phyloP scores from a whole-genome alignment of 1,139 yeast genomes.

The Taiozyma sp. region DNA sequence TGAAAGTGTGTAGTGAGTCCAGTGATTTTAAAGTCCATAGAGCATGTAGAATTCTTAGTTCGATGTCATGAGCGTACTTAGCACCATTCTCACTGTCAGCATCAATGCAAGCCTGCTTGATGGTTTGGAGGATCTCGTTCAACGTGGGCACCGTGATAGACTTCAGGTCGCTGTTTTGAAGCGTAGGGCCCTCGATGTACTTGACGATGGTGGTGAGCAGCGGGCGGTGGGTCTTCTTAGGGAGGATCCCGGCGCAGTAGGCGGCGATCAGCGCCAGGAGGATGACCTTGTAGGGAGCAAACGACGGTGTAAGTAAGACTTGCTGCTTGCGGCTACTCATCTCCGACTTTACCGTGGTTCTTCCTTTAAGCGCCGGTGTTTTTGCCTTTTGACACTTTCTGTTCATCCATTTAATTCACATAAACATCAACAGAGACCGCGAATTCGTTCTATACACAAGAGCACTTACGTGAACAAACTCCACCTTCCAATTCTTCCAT shows the following conservation, averaged over 20 bases:
- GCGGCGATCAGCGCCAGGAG: conserved; percentile 32
- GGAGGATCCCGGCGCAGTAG: conserved; percentile 32
- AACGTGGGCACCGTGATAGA: conserved; percentile 19
- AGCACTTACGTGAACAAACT: too few species aligned
- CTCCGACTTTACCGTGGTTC: not conserved
- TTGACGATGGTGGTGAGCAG: conserved; percentile 31
- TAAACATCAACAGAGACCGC: not conserved
- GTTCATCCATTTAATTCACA: not conserved
- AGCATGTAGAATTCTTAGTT: conserved; percentile 21
- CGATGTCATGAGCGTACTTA: conserved; percentile 23
- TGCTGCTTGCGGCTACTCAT: not conserved
- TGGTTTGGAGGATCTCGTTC: conserved; percentile 12
- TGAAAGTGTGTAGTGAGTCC: conserved; percentile 27
- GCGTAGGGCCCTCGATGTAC: conserved; percentile 27
- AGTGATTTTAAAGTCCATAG: conserved; percentile 24
- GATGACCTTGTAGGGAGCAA: conserved; percentile 34
- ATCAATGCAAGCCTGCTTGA: conserved; percentile 14
- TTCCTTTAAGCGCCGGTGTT: not conserved
- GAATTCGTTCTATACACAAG: not conserved
- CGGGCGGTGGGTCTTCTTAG: conserved; percentile 30
- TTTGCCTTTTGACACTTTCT: not conserved
- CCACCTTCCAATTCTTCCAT: too few species aligned
- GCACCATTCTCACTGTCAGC: conserved; percentile 18
- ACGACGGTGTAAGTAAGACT: conserved; percentile 26
- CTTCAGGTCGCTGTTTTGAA: not conserved